Conservation (phyloP, 148 eudicot species). For the Rhododendron ferrugineum region DNA sequence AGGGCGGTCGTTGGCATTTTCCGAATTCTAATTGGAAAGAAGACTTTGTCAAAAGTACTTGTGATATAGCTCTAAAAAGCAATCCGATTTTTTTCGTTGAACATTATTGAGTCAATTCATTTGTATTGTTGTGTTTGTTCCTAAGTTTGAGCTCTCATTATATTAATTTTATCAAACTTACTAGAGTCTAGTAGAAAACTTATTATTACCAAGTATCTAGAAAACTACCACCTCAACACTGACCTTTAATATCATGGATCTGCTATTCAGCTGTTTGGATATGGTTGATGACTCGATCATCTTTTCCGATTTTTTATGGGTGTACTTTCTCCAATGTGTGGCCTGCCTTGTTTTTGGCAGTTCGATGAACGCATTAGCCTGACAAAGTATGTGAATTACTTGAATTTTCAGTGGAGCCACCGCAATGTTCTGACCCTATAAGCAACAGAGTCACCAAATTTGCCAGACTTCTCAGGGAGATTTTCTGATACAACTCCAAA, state of each 20-base stretch:
- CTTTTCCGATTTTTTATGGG: background rate
- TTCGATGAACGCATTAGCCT: background rate
- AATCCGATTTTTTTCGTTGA: background rate
- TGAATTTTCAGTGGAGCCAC: background rate
- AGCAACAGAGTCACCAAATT: background rate
- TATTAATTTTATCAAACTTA: background rate
- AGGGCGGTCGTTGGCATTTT: background rate
- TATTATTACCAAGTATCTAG: background rate
- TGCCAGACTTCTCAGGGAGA: background rate
- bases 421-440: background rate
- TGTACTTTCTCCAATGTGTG: background rate
- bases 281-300: background rate
- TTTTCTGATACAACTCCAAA: background rate
- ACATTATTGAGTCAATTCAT: background rate
- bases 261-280: background rate
- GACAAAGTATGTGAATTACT: background rate
- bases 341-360: background rate
- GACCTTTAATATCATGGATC: background rate
- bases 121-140: background rate
- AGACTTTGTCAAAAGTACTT: background rate
- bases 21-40: background rate
- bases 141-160: background rate
- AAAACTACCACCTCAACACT: background rate
- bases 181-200: background rate
- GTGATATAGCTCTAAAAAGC: background rate